Percentiles rank a stretch among this genome's conserved stretches.
Conservation (phyloP, 495 filamentous ascomycete species). For the Aspergillus haitiensis region DNA sequence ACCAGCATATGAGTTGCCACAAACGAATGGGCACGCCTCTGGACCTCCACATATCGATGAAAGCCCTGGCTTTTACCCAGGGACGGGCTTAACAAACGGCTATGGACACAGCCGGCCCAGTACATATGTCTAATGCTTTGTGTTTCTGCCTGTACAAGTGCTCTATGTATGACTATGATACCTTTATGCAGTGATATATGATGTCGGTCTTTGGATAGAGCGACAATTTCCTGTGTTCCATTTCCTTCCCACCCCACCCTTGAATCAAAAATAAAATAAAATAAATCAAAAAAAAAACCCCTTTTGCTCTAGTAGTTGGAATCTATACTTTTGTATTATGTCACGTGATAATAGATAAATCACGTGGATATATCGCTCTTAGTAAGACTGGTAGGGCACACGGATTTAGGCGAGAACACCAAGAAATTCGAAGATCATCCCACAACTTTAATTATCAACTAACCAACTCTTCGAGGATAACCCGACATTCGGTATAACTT, state of each 20-base stretch:
- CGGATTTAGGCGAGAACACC: slow-evolving; percentile 37
- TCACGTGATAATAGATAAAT: slow-evolving; percentile 4
- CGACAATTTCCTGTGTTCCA: neutral
- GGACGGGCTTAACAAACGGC: slow-evolving; percentile 40
- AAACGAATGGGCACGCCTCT: slow-evolving; percentile 38
- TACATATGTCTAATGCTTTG: slow-evolving; percentile 50
- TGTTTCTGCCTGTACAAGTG: slow-evolving; percentile 40
- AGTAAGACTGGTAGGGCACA: slow-evolving; percentile 44
- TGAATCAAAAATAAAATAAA: no score
- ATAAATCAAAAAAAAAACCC: no score
- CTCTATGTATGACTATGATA: slow-evolving; percentile 55
- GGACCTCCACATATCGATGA: slow-evolving; percentile 26
- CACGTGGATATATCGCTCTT: neutral
- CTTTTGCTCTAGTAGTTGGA: no score
- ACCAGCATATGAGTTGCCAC: slow-evolving; percentile 20
- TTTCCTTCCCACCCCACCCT: no score
- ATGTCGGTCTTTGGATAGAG: slow-evolving; percentile 23
- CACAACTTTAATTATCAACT: slow-evolving; percentile 25
- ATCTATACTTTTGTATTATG: neutral
- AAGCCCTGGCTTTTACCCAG: slow-evolving; percentile 25
- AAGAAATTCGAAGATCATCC: slow-evolving; percentile 29
- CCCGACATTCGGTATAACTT: slow-evolving; percentile 49
- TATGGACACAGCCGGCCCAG: slow-evolving; percentile 42
- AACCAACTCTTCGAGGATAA: slow-evolving; percentile 63
- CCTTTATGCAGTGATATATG: slow-evolving; percentile 34